Base-by-base conservation (phyloP, 805 yeast genomes). In the Yarrowia deformans region DNA sequence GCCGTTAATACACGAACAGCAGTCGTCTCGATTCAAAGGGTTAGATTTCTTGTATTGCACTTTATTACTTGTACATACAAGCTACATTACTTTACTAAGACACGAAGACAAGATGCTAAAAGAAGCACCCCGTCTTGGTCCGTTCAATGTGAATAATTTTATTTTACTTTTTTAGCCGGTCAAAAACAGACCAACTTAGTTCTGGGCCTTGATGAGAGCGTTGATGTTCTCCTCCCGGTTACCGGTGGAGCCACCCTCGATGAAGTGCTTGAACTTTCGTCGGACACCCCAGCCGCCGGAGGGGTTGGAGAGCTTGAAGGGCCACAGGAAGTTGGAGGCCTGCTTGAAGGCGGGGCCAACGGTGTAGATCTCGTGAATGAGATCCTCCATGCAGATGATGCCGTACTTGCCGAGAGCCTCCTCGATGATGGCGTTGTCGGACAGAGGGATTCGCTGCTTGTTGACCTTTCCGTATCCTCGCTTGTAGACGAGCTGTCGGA, bases 291-390 rank as follows among this genome's bases (percentile, higher is more conserved):
- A 88, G 81, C 93, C 93, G 79, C 93, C 93, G 79, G 83, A 82
- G 79, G 93, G 93, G 85, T 88, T 88, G 75, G 92, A 88, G 79
- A 88, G 87, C 84, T 88, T 85, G 90, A 88, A 88, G 81, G 93
- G 93, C 91, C 91, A 88, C 82, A 88, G 83, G 85, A 88, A 88
- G 91, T 88, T 88, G 86, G 87, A 86, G 76, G 88, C 93, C 83
- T 89, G 92, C 85, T 88, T 88, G 89, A 88, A 88, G 87, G 88
- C 87, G 79, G 92, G 92, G 77, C 93, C 93, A 80, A 88, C 91
- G 71, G 92, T 86, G 88, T 83, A 86, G 79, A 88, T 88, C 84
- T 88, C 93, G 86, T 88, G 93, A 82, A 88, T 87, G 81, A 88
- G 84, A 80, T 88, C 93, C 83, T 88, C 93, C 75, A 89, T 80